Evolutionary conservation across 805 yeast genomes (phyloP).

Genomic region (Blastobotrys peoriensis): DNA sequence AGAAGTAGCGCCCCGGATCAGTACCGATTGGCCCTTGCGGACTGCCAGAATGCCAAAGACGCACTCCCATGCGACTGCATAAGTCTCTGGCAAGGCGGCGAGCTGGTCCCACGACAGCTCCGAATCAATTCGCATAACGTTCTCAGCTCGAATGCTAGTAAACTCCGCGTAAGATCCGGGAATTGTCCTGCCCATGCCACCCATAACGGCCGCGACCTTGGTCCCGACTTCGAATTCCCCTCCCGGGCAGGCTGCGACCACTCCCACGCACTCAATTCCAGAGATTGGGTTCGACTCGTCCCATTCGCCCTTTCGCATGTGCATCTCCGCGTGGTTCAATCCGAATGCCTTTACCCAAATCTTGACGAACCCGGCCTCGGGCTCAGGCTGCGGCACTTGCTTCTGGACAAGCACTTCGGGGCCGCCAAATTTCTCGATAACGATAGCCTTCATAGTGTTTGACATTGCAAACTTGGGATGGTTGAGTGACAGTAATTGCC

Average conservation of each 20-base stretch:
- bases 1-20: constrained; percentile 8
- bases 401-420: constrained; percentile 5
- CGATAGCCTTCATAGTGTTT: constrained; percentile 9
- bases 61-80: constrained; percentile 7
- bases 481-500: too few relatives aligned
- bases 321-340: constrained; percentile 11
- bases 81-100: constrained; percentile 9
- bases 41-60: constrained; percentile 3
- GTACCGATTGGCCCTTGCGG: constrained; percentile 3
- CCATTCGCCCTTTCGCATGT: constrained; percentile 12
- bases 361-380: constrained; percentile 4
- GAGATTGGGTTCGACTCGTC: constrained; percentile 5
- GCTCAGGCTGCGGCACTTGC: constrained; percentile 9
- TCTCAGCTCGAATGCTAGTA: background rate
- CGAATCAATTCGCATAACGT: constrained; percentile 3
- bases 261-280: constrained; percentile 12
- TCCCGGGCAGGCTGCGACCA: constrained; percentile 10
- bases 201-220: constrained; percentile 8
- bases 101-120: constrained; percentile 7
- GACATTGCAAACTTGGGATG: too few relatives aligned
- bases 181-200: constrained; percentile 9
- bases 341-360: constrained; percentile 10
- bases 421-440: constrained; percentile 7
- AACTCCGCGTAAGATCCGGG: constrained; percentile 8
- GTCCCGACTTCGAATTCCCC: constrained; percentile 8